phyloP scores from a whole-genome alignment of 75 land plant genomes.

The Picea glauca region DNA sequence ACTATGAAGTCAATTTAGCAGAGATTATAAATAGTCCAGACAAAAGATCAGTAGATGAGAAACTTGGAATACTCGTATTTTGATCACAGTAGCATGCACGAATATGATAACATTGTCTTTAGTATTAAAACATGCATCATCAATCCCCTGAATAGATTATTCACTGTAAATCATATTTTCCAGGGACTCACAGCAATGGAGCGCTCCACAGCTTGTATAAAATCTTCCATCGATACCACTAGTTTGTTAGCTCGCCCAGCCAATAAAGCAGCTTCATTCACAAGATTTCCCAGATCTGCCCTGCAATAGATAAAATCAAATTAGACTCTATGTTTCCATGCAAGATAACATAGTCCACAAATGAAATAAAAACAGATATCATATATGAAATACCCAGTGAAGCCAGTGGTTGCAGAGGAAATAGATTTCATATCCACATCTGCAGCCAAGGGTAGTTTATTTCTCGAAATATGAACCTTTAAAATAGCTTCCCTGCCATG shows the following conservation, averaged over 20 bases:
- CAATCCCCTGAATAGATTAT: background rate
- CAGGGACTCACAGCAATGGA: conserved; percentile 71
- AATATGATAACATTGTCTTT: background rate
- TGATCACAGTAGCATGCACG: background rate
- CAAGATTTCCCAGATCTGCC: conserved; percentile 98
- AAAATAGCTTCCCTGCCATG: conserved; percentile 89
- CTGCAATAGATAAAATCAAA: conserved; percentile 37
- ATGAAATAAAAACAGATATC: background rate
- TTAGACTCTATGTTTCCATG: background rate
- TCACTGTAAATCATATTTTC: background rate
- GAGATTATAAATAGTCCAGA: too few relatives aligned
- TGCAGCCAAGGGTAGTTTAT: conserved; percentile 77
- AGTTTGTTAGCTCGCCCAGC: conserved; percentile 87
- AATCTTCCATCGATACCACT: conserved; percentile 80
- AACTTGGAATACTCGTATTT: background rate
- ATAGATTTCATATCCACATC: conserved; percentile 75
- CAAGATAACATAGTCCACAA: conserved; percentile 11
- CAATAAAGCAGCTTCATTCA: conserved; percentile 96
- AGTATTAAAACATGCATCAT: background rate
- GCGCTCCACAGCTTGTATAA: conserved; percentile 90
- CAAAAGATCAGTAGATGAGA: too few relatives aligned
- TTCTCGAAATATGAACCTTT: conserved; percentile 82
- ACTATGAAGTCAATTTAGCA: too few relatives aligned
- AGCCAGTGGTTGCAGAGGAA: conserved; percentile 94
- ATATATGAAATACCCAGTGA: conserved; percentile 72